Evolutionary conservation across 495 filamentous ascomycete species (phyloP), one percentile per base, ranked within the genome.

Genomic region (Lentithecium fluviatile): DNA sequence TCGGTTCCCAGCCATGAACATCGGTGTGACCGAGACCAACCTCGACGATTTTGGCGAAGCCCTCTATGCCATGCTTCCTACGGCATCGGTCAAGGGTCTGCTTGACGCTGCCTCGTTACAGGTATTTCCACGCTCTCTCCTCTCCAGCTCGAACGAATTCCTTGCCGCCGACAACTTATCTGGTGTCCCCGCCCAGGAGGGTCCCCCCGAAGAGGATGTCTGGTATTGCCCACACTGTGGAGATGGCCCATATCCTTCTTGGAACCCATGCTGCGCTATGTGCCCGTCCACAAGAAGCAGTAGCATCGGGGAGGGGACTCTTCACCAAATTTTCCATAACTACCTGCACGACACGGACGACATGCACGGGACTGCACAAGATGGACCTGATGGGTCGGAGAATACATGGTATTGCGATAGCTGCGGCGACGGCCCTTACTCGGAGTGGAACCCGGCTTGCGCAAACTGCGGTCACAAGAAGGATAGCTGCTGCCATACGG

Each of bases 181-280:
- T 32, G 24, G 19, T 45, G 20, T 2, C n/a, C 19, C 21, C 12
- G 1, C 21, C n/a, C 23, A 43, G 2, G 36, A 25, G 2, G 37
- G 21, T 12, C 52, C 32, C 19, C 26, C 53, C 2, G 52, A 21
- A 6, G 36, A 56, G 20, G 8, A 8, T 36, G 23, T 32, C 17
- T 56, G 53, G 53, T 56, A 47, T 17, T 56, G 53, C n/a, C 15
- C 12, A 13, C 40, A 29, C 1, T 56, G 53, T 47, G 40, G 42
- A 17, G 53, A 56, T 47, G 53, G 53, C 15, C 53, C 53, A 13
- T 34, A 46, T 20, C 13, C 8, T 32, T 29, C n/a, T 26, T 56
- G 53, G 53, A 38, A 47, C 15, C 7, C 2, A 15, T 34, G 12
- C 32, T 56, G 53, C 23, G 24, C 40, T 19, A 37, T 1, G 1